Evolutionary conservation across 441 rosid genomes (phyloP), one percentile per base, ranked within the genome.

Genomic region (Adansonia grandidieri): DNA sequence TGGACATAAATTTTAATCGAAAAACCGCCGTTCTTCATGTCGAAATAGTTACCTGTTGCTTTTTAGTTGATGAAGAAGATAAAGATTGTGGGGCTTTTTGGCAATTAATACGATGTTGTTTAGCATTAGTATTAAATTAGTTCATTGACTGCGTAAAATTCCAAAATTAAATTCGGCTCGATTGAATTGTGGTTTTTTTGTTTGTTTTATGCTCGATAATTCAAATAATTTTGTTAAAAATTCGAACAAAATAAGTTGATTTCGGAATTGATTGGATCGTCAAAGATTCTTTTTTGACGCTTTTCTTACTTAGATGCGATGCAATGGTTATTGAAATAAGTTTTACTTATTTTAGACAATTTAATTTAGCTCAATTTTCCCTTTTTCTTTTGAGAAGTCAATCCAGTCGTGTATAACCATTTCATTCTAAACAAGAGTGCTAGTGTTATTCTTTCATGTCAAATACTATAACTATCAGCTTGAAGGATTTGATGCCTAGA

Each of bases 121-220:
- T 32, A 32, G 37, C 2, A 32, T 32, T 32, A 32, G 37, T 32
- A 32, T 32, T 32, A 32, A 3, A 32, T 71, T n/a, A 53, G 62
- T n/a, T 71, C 47, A 24, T 32, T 71, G 48, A 71, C 53, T 71
- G 24, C n/a, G 32, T 53, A 28, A 71, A 15, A 32, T 71, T 71
- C 22, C 62, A 32, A 4, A 28, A 15, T 32, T 53, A 28, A 28
- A 51, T 32, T 53, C 10, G 42, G 44, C 22, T 71, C 13, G n/a
- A 32, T 53, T 53, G 22, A 71, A 32, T 8, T 28, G 0, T 8
- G 11, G 1, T 19, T 6, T 1, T 37, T 44, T 15, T 67, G 17
- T 1, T 7, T 6, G 37, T 15, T 51, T 51, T 22, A 48, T 32
- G 37, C 37, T 32, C 37, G 37, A 32, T 32, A 32, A 32, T 32